These are phyloP conservation scores for Centaurea solstitialis DNA, from an alignment of 129 eudicot species.

Conservation along the genomic window DNA sequence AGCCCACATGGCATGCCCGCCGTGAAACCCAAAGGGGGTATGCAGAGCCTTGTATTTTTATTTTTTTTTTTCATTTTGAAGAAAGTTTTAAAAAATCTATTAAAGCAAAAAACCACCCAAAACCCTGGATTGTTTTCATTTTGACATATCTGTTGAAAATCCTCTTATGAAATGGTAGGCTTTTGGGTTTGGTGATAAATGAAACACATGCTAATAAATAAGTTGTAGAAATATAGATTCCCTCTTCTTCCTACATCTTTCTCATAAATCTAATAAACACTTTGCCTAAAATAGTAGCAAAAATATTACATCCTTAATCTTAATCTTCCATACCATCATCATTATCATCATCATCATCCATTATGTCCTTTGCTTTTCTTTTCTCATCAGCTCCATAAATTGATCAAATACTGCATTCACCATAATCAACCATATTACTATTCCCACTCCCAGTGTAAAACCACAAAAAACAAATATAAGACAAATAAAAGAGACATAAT, in stretches of 20 bases:
- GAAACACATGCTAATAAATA: background rate
- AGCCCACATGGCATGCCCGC: too few species aligned
- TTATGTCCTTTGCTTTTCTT: background rate
- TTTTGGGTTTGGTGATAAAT: background rate
- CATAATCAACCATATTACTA: background rate
- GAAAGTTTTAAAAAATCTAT: too few species aligned
- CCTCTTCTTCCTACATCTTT: background rate
- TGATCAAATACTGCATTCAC: constrained; percentile 3
- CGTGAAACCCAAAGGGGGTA: too few species aligned
- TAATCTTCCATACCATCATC: background rate
- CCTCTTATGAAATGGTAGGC: background rate
- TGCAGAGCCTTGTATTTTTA: too few species aligned
- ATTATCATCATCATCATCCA: background rate
- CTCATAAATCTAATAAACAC: background rate
- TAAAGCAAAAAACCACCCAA: too few species aligned
- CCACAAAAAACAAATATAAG: background rate
- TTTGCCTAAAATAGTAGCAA: background rate
- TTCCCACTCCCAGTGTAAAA: background rate
- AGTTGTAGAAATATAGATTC: background rate
- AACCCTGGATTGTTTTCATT: too few species aligned
- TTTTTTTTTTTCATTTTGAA: too few species aligned
- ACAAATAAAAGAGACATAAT: background rate
- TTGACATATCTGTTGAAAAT: too few species aligned
- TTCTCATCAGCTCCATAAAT: constrained; percentile 4
- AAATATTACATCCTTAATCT: background rate